Evolutionary conservation across 2,329 filamentous ascomycete species (phyloP).

Genomic region (Bretziella fagacearum): DNA sequence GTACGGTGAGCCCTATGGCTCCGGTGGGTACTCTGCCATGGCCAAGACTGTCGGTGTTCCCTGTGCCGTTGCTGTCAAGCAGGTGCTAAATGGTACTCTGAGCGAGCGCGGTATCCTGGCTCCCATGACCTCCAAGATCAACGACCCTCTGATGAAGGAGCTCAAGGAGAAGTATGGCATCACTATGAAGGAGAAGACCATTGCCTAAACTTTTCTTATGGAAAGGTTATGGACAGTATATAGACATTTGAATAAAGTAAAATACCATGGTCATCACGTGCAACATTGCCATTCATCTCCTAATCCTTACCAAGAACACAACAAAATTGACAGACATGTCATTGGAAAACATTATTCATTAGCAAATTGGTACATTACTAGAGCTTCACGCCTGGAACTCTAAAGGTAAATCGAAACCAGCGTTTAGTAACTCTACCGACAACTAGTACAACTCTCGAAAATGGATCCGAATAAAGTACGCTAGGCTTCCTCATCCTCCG

Average conservation of each 20-base stretch:
- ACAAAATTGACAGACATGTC: too few relatives aligned
- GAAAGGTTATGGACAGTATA: conserved; percentile 5
- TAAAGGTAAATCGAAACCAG: too few relatives aligned
- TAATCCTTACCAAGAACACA: too few relatives aligned
- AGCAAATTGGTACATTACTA: too few relatives aligned
- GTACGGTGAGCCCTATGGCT: conserved; percentile 63
- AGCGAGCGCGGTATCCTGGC: conserved; percentile 58
- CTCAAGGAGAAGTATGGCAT: conserved; percentile 65
- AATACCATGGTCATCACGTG: background rate
- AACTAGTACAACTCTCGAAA: background rate
- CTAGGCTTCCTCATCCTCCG: conserved; percentile 3
- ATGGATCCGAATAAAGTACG: background rate
- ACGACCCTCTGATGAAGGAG: conserved; percentile 57
- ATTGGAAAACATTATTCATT: too few relatives aligned
- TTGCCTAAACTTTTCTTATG: conserved; percentile 21
- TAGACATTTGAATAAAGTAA: background rate
- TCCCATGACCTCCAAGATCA: conserved; percentile 56
- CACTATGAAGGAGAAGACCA: conserved; percentile 51
- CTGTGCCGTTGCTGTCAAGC: conserved; percentile 47
- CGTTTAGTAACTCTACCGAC: too few relatives aligned
- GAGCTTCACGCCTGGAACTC: too few relatives aligned
- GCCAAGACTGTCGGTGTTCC: conserved; percentile 65
- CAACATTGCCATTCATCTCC: too few relatives aligned
- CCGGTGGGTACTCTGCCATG: conserved; percentile 68
- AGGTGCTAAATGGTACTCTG: conserved; percentile 60